Evolutionary conservation across 208 protist species (phyloP).

Genomic region (Lotmaria passim): DNA sequence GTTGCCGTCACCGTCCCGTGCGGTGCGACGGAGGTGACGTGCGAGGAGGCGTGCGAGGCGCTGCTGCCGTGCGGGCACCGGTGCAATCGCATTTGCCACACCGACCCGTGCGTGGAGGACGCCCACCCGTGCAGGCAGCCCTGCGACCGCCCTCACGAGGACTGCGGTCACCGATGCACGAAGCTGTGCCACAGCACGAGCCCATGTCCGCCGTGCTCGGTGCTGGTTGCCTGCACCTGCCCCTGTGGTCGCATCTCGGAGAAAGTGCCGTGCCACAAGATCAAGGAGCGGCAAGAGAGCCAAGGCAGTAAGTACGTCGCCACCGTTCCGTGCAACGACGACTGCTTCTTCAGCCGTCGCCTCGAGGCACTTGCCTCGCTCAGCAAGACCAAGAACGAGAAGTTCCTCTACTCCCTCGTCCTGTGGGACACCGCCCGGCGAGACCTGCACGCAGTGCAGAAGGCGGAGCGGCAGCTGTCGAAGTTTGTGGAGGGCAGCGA

Average conservation of each 20-base stretch:
- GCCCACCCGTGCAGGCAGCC: slow-evolving; percentile 40
- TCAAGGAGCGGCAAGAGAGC: slow-evolving; percentile 31
- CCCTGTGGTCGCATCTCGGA: slow-evolving; percentile 50
- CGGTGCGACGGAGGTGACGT: slow-evolving; percentile 35
- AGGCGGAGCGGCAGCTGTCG: slow-evolving; percentile 49
- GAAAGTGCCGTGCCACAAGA: slow-evolving; percentile 49
- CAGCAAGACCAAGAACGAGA: slow-evolving; percentile 31
- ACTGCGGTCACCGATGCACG: slow-evolving; percentile 68
- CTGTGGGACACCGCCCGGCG: slow-evolving; percentile 54
- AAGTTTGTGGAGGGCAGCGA: slow-evolving; percentile 47
- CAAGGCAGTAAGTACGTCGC: slow-evolving; percentile 30
- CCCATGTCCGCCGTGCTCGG: slow-evolving; percentile 57
- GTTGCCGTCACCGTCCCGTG: slow-evolving; percentile 40
- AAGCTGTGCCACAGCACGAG: slow-evolving; percentile 50
- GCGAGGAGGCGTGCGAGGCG: slow-evolving; percentile 50
- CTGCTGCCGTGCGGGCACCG: slow-evolving; percentile 64
- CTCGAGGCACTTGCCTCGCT: slow-evolving; percentile 31
- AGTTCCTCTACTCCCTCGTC: slow-evolving; percentile 58
- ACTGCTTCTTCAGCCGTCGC: slow-evolving; percentile 39
- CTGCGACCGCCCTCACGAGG: slow-evolving; percentile 43
- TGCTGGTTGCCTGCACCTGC: slow-evolving; percentile 45
- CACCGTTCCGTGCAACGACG: slow-evolving; percentile 39
- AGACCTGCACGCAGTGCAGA: slow-evolving; percentile 30
- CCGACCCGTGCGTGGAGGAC: slow-evolving; percentile 53
- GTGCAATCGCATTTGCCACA: slow-evolving; percentile 65